Base-by-base conservation (phyloP, 352 stramenopile genomes). In the Aphanomyces cochlioides region DNA sequence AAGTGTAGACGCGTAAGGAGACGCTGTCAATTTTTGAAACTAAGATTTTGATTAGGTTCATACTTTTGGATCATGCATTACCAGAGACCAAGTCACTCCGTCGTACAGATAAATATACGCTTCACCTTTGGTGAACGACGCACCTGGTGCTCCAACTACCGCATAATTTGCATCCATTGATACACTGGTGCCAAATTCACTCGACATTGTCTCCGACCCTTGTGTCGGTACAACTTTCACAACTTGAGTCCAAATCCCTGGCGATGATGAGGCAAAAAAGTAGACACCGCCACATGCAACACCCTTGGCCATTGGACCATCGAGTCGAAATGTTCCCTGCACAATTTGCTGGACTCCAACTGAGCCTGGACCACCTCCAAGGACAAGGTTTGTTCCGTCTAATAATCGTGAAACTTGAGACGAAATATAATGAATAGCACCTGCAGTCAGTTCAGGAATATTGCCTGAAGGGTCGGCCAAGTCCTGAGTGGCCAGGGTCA, bases 31-130 rank as follows among this genome's bases (percentile, higher is more conserved):
- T 0, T 80, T 82, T 77, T 94, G 85, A 21, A 92, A 93, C 54
- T 58, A 67, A 34, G 4, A 2, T 48, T 19, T n/a, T 56, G 34
- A 21, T 38, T 19, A 60, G 4, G 19, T 3, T 7, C n/a, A 1
- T 48, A 3, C 36, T n/a, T 19, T 13, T 39, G n/a, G 37, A 36
- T 21, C 19, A 3, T 69, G n/a, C 17, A 7, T 19, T 70, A 74
- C 61, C 0, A 92, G 75, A 4, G 67, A 66, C 85, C 85, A 95
- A 0, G 66, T 74, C 0, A 69, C 72, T 2, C 69, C 72, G 41
- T 84, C 87, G 72, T 77, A 90, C 56, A 90, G 78, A 66, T 95
- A 95, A 19, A 95, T 76, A 34, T 85, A 95, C 5, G 81, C 87
- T 21, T 84, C 83, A 0, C 87, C 86, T 67, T 87, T 58, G 50